A percentile compares a stretch with the other conserved stretches of the same genome.
These are phyloP conservation scores for Lactarius hatsudake DNA, from an alignment of 768 basidiomycete species.

Conservation along the genomic window DNA sequence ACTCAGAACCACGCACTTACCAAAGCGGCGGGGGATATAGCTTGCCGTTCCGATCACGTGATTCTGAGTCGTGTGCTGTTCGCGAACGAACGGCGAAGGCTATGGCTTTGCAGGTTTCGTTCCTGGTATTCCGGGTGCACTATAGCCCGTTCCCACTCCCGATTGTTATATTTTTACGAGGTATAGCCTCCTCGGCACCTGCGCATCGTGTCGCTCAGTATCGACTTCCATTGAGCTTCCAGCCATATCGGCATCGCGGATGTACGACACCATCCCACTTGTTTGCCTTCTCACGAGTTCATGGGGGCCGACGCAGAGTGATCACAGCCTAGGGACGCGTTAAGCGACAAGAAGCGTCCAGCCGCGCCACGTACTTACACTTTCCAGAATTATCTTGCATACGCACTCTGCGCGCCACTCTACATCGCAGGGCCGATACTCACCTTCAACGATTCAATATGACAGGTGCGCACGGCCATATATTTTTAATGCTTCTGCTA, in stretches of 20 bases:
- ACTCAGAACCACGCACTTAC: too few species aligned
- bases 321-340: constrained; percentile 31
- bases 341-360: constrained; percentile 61
- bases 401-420: constrained; percentile 84
- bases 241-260: constrained; percentile 39
- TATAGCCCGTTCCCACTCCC: too few species aligned
- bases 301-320: not conserved
- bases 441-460: constrained; percentile 92
- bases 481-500: too few species aligned
- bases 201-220: constrained; percentile 82
- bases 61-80: too few species aligned
- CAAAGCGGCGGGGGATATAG: too few species aligned
- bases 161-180: too few species aligned
- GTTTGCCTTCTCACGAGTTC: not conserved
- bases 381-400: constrained; percentile 72
- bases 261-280: constrained; percentile 32
- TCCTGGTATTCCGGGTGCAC: too few species aligned
- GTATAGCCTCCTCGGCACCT: too few species aligned
- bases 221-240: constrained; percentile 90
- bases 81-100: too few species aligned
- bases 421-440: constrained; percentile 97
- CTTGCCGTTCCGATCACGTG: too few species aligned
- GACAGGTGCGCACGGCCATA: constrained; percentile 65
- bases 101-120: too few species aligned
- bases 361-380: constrained; percentile 58